A percentile compares a stretch with the other conserved stretches of the same genome.
These are phyloP conservation scores for Phialemoniopsis sp. DNA, from an alignment of 2,329 filamentous ascomycete genomes.

Conservation along the genomic window DNA sequence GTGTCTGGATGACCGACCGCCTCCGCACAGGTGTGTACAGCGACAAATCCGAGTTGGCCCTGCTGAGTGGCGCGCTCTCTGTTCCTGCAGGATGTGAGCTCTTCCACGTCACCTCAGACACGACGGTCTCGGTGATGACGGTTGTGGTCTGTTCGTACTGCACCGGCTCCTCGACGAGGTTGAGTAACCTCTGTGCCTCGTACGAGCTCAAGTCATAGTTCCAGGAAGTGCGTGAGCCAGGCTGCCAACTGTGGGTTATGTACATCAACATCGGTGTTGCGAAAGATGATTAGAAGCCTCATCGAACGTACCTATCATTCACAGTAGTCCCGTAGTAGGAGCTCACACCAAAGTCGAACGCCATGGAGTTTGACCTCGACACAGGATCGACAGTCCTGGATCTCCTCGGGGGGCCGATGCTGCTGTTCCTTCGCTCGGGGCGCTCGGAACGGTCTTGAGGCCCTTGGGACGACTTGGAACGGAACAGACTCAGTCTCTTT, in stretches of 20 bases:
- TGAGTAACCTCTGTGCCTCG: conserved; percentile 37
- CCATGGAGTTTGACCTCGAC: conserved; percentile 26
- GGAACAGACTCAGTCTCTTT: conserved; percentile 24
- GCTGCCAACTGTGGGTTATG: conserved; percentile 21
- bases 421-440: conserved; percentile 18
- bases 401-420: conserved; percentile 18
- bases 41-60: conserved; percentile 42
- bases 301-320: conserved; percentile 18
- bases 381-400: conserved; percentile 13
- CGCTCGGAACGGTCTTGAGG: conserved; percentile 12
- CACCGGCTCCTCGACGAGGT: conserved; percentile 27
- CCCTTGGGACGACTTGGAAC: conserved; percentile 27
- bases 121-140: conserved; percentile 24
- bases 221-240: conserved; percentile 29
- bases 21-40: conserved; percentile 43
- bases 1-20: conserved; percentile 42
- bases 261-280: conserved; percentile 1
- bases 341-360: conserved; percentile 18
- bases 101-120: conserved; percentile 28
- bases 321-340: conserved; percentile 18
- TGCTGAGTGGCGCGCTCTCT: conserved; percentile 22
- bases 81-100: conserved; percentile 25
- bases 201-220: conserved; percentile 40
- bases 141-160: conserved; percentile 23
- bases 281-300: background rate